Base-by-base conservation (phyloP, 768 basidiomycete species). In the Kwoniella mangroviensis region DNA sequence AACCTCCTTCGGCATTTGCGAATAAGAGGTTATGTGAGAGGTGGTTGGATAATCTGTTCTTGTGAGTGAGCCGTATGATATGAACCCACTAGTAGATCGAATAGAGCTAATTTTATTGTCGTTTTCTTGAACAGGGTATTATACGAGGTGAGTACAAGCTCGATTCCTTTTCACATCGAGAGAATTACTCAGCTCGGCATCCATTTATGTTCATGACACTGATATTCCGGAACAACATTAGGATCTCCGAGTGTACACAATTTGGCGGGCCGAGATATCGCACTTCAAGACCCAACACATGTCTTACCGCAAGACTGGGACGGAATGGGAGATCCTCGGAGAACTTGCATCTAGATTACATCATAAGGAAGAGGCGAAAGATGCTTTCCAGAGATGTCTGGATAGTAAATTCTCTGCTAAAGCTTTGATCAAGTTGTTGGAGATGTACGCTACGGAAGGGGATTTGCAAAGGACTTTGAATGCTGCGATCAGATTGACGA, bases 271-370 rank as follows among this genome's bases (percentile, higher is more conserved):
- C 2, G 97, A 98, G 80, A 92, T 98, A 12, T 94, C 95, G 0
- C 97, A 99, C 81, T 99, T 97, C 88, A 98, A 97, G 81, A 95
- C 94, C 2, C 96, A 98, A 82, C 95, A 97, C 73, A 92, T 98
- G 67, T 94, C 95, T 0, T 99, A 99, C 82, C 89, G 94, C 69
- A 98, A 98, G 85, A 98, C 96, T 0, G 94, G 92, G 0, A 84
- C 93, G 21, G 97, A 99, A 83, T 99, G 97, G 96, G 97, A 98
- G 84, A 96, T 98, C 56, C 86, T 99, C 24, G 97, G 96, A 10
- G 97, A 98, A 79, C 85, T 99, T 22, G 97, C 95, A 9, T 78
- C 91, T 55, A 89, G 97, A n/a, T 83, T 99, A 65, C 92, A 96
- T 79, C 97, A 98, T 85, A 95, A 93, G 82, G 97, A 99, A 79